Evolutionary conservation across 1,284 basidiomycete species (phyloP).

Genomic region (Moesziomyces globuligerus): DNA sequence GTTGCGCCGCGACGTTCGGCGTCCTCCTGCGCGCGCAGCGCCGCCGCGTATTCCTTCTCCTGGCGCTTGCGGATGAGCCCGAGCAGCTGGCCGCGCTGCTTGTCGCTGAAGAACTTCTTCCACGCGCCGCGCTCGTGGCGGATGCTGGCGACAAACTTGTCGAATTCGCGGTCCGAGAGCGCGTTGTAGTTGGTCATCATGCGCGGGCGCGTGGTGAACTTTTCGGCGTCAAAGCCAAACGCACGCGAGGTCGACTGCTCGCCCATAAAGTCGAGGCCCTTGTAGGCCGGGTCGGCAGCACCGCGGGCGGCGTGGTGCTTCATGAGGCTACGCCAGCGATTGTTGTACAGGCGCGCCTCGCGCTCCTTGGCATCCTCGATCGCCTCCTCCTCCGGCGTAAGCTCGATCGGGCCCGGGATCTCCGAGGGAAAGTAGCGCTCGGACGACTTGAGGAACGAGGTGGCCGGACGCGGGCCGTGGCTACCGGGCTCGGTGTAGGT

Average conservation of each 20-base stretch:
- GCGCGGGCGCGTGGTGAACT: constrained; percentile 44
- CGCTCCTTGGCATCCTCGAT: constrained; percentile 18
- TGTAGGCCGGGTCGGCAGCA: constrained; percentile 40
- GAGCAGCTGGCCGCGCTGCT: constrained; percentile 38
- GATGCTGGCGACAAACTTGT: constrained; percentile 48
- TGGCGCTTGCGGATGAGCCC: constrained; percentile 38
- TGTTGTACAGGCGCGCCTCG: constrained; percentile 34
- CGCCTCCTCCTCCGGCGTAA: constrained; percentile 28
- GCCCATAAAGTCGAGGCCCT: constrained; percentile 41
- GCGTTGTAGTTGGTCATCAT: constrained; percentile 62
- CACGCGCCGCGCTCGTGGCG: constrained; percentile 28
- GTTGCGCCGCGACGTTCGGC: constrained; percentile 37
- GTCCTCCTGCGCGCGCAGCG: constrained; percentile 34
- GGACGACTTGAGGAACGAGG: constrained; percentile 35
- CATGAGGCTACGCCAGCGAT: constrained; percentile 33
- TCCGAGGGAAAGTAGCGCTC: constrained; percentile 46
- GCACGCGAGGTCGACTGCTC: constrained; percentile 31
- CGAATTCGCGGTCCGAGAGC: constrained; percentile 50
- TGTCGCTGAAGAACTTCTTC: constrained; percentile 31
- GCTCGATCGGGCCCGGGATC: constrained; percentile 30
- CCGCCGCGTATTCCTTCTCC: constrained; percentile 31
- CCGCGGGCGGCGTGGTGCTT: constrained; percentile 41
- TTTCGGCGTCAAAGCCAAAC: constrained; percentile 38
- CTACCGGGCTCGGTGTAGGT: constrained; percentile 21
- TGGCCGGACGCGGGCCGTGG: constrained; percentile 40